Evolutionary conservation across 2,329 filamentous ascomycete species (phyloP), one percentile per base, ranked within the genome.

Genomic region (Macroventuria anomochaeta): DNA sequence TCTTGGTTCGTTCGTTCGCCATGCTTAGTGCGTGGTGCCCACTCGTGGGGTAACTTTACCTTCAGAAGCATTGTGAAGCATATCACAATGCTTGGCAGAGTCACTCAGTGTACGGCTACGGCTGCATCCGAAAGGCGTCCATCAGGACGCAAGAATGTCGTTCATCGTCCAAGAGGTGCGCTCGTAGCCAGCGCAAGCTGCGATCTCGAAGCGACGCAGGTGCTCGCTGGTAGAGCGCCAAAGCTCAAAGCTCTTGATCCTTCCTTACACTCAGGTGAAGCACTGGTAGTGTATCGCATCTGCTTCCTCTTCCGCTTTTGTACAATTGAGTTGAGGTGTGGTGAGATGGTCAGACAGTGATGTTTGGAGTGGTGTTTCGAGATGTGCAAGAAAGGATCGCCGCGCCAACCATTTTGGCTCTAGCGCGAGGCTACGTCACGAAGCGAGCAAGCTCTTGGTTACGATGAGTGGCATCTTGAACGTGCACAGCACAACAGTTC

Each of bases 291-390:
- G 15, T 31, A 36, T 3, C 33, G n/a, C 34, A 13, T 33, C 44
- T n/a, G 5, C 13, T 18, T 12, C 2, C 26, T 26, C 34, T 25
- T 6, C 47, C 49, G 44, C 32, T 26, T 25, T 18, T 38, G 34
- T 13, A 7, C 3, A 10, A 25, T 36, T 23, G 17, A 39, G 13
- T 34, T 38, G n/a, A 42, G 34, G n/a, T 33, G 13, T 40, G 43
- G 17, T 49, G 47, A 41, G 41, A 58, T 58, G 39, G 50, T 67
- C 63, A 69, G 65, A 70, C 67, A 31, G 32, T 42, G 47, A 62
- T 63, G 68, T 70, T 68, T 70, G 54, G 58, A 56, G 42, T 65
- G 28, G 59, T 61, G 64, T 69, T 69, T 69, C 60, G 58, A 51
- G 32, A 41, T 21, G 15, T 34, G 33, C 40, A 41, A 57, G 13